Conservation (phyloP, 352 stramenopile genomes). For the Globisporangium splendens region DNA sequence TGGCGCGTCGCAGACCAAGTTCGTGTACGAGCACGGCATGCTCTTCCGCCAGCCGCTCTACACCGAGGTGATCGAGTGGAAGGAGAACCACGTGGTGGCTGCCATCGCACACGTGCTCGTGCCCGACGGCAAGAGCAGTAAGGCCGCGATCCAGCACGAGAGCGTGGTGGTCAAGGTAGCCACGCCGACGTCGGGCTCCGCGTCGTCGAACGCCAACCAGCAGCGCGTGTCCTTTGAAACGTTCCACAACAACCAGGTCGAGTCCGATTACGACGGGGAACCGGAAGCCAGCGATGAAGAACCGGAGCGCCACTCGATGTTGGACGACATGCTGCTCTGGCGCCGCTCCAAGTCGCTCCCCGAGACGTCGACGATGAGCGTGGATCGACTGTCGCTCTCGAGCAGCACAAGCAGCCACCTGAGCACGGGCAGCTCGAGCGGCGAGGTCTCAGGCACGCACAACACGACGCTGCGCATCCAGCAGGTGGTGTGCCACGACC, state of each 20-base stretch:
- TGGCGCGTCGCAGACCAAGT: constrained; percentile 51
- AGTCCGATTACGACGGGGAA: neutral
- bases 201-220: neutral
- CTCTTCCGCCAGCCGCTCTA: constrained; percentile 67
- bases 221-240: constrained; percentile 23
- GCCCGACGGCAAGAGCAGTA: constrained; percentile 35
- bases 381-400: constrained; percentile 4
- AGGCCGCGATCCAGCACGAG: constrained; percentile 20
- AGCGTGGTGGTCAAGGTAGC: constrained; percentile 19
- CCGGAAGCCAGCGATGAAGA: constrained; percentile 10
- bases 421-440: constrained; percentile 14
- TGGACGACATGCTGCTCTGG: constrained; percentile 13
- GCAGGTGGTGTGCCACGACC: constrained; percentile 33
- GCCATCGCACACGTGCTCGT: constrained; percentile 42
- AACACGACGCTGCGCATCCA: constrained; percentile 29
- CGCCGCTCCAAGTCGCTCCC: constrained; percentile 6
- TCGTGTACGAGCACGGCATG: constrained; percentile 72
- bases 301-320: constrained; percentile 28
- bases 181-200: constrained; percentile 9
- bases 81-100: constrained; percentile 22
- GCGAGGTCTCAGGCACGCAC: constrained; percentile 16
- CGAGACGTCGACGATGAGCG: constrained; percentile 2
- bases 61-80: constrained; percentile 71
- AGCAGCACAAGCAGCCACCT: constrained; percentile 13
- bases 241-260: constrained; percentile 1